These are phyloP conservation scores for Geotrichum macrosporum DNA, from an alignment of 1,139 yeast genomes.

Conservation along the genomic window DNA sequence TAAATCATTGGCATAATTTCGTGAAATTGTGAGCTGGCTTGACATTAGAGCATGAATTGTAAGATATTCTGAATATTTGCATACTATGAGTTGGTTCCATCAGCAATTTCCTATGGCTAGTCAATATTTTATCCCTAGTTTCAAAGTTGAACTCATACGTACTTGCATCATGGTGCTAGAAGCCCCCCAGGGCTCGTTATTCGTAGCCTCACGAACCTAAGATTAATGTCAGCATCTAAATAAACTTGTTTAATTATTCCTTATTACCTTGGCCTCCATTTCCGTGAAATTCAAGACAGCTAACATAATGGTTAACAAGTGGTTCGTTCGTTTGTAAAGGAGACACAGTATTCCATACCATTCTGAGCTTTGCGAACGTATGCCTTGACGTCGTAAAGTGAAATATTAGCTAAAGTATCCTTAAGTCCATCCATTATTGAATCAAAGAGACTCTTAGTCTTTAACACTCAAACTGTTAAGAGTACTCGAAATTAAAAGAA, in stretches of 20 bases:
- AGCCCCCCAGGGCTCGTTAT: slow-evolving; percentile 99
- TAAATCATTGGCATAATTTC: slow-evolving; percentile 47
- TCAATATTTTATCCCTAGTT: no score
- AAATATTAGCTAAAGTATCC: slow-evolving; percentile 74
- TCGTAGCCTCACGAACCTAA: slow-evolving; percentile 79
- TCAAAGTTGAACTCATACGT: slow-evolving; percentile 20
- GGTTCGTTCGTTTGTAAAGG: slow-evolving; percentile 17
- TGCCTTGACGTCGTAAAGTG: slow-evolving; percentile 92
- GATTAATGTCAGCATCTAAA: neutral
- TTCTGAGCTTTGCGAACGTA: slow-evolving; percentile 97
- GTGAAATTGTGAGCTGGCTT: slow-evolving; percentile 41
- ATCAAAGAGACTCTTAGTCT: no score
- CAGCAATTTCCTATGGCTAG: slow-evolving; percentile 64
- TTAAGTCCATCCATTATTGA: slow-evolving; percentile 62
- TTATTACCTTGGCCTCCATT: slow-evolving; percentile 79
- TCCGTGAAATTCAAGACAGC: slow-evolving; percentile 89
- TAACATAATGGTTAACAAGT: slow-evolving; percentile 14
- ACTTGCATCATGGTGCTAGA: slow-evolving; percentile 76
- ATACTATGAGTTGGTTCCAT: slow-evolving; percentile 80
- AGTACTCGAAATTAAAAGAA: no score
- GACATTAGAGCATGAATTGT: slow-evolving; percentile 28
- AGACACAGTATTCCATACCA: slow-evolving; percentile 40
- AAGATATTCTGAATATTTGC: no score
- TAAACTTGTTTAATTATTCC: neutral
- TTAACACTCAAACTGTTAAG: no score